Conservation (phyloP, 495 filamentous ascomycete species). For the Penicillium silybi region DNA sequence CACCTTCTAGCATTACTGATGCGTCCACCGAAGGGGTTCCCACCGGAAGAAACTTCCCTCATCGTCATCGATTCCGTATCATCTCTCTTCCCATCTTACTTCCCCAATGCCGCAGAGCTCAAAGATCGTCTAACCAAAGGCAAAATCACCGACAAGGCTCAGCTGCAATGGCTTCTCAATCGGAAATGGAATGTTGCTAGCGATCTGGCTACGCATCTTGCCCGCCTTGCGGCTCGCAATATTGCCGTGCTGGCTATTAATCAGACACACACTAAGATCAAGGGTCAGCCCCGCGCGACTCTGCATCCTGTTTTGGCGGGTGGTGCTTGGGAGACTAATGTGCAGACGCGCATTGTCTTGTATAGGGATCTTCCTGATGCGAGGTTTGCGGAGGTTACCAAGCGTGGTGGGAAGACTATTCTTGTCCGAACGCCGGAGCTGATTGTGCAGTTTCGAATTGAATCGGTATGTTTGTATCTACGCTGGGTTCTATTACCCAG, state of each 20-base stretch:
- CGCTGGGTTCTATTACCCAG: not conserved
- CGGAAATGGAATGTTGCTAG: slow-evolving; percentile 61
- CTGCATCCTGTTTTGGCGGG: slow-evolving; percentile 67
- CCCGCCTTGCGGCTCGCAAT: slow-evolving; percentile 64
- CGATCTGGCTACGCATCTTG: slow-evolving; percentile 52
- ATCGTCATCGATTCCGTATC: slow-evolving; percentile 78
- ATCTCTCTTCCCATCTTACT: slow-evolving; percentile 67
- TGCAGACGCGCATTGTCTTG: slow-evolving; percentile 64
- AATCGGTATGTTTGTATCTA: slow-evolving; percentile 27
- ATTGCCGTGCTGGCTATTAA: slow-evolving; percentile 67
- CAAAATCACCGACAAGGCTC: slow-evolving; percentile 32
- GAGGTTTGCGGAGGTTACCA: slow-evolving; percentile 46
- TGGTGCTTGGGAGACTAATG: slow-evolving; percentile 63
- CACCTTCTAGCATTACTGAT: slow-evolving; percentile 73
- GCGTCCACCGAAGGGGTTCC: slow-evolving; percentile 55
- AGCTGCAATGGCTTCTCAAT: slow-evolving; percentile 52
- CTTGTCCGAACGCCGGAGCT: slow-evolving; percentile 31
- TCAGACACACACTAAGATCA: slow-evolving; percentile 68
- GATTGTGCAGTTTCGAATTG: slow-evolving; percentile 38
- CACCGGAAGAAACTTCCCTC: slow-evolving; percentile 56
- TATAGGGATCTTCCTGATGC: slow-evolving; percentile 57
- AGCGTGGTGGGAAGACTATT: slow-evolving; percentile 34
- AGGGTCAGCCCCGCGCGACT: slow-evolving; percentile 50
- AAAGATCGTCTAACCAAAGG: slow-evolving; percentile 28
- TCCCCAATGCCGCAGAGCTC: slow-evolving; percentile 50